Evolutionary conservation across 768 basidiomycete genomes (phyloP).

Genomic region (Krasilnikovozyma curviuscula): DNA sequence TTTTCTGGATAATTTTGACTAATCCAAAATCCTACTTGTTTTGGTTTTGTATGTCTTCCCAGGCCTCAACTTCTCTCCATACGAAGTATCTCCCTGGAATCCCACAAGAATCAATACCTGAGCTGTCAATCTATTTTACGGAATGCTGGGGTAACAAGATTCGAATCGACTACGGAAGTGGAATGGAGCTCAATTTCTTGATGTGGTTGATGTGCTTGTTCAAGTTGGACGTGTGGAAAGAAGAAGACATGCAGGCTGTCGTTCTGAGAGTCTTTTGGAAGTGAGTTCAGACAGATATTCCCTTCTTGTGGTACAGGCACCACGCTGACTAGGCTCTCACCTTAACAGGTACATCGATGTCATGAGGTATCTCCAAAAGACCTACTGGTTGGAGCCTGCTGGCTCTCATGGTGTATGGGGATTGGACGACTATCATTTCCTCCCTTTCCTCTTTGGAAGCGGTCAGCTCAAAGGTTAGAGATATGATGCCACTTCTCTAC

Average conservation of each 20-base stretch:
- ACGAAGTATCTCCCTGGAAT: conserved; percentile 38
- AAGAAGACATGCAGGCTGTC: conserved; percentile 50
- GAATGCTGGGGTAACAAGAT: conserved; percentile 82
- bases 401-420: conserved; percentile 99
- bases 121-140: conserved; percentile 59
- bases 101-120: conserved; percentile 39
- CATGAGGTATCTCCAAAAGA: conserved; percentile 57
- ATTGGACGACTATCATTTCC: conserved; percentile 61
- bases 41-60: not conserved
- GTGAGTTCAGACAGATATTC: conserved; percentile 31
- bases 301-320: not conserved
- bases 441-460: conserved; percentile 43
- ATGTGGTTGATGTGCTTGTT: conserved; percentile 53
- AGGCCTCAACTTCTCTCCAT: conserved; percentile 45
- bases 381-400: conserved; percentile 94
- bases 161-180: conserved; percentile 96
- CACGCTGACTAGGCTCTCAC: not conserved
- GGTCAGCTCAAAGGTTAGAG: conserved; percentile 15
- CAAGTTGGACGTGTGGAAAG: conserved; percentile 42
- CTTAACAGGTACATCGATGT: conserved; percentile 27
- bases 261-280: conserved; percentile 79
- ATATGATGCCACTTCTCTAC: not conserved
- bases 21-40: not conserved
- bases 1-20: not conserved
- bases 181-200: conserved; percentile 80